Evolutionary conservation across 768 basidiomycete genomes (phyloP).

Genomic region (Lentinula boryana): DNA sequence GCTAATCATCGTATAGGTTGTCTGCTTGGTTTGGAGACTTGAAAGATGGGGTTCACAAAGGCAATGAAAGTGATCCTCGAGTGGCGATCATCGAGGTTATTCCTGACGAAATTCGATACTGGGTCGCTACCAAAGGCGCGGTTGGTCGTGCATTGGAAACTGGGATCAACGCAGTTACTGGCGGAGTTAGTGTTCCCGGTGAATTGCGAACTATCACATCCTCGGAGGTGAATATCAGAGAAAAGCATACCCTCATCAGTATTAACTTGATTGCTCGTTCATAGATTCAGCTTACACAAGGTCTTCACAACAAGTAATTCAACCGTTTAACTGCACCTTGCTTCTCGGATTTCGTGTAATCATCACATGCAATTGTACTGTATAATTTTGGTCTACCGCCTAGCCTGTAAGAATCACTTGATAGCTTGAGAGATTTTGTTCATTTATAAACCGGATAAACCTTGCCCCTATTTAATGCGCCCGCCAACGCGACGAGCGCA

Average conservation of each 20-base stretch:
- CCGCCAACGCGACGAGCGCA: too few relatives aligned
- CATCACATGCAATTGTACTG: too few relatives aligned
- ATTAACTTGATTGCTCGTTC: background rate
- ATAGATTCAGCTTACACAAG: constrained; percentile 42
- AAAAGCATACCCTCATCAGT: background rate
- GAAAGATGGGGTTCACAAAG: constrained; percentile 79
- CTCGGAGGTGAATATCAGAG: constrained; percentile 46
- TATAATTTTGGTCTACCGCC: too few relatives aligned
- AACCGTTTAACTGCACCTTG: background rate
- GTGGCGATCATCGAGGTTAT: constrained; percentile 74
- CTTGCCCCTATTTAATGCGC: too few relatives aligned
- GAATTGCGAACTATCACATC: constrained; percentile 70
- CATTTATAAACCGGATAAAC: too few relatives aligned
- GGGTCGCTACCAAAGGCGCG: constrained; percentile 56
- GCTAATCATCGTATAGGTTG: constrained; percentile 29
- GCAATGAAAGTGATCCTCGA: constrained; percentile 74
- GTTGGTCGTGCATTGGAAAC: constrained; percentile 57
- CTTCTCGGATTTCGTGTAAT: background rate
- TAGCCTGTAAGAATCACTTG: too few relatives aligned
- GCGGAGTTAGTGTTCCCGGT: constrained; percentile 63
- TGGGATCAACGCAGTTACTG: constrained; percentile 52
- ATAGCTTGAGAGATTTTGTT: too few relatives aligned
- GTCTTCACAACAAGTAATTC: constrained; percentile 18
- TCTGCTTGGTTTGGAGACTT: constrained; percentile 84
- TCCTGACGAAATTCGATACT: constrained; percentile 80